Base-by-base conservation (phyloP, 768 basidiomycete genomes). In the Rhizopogon salebrosus region DNA sequence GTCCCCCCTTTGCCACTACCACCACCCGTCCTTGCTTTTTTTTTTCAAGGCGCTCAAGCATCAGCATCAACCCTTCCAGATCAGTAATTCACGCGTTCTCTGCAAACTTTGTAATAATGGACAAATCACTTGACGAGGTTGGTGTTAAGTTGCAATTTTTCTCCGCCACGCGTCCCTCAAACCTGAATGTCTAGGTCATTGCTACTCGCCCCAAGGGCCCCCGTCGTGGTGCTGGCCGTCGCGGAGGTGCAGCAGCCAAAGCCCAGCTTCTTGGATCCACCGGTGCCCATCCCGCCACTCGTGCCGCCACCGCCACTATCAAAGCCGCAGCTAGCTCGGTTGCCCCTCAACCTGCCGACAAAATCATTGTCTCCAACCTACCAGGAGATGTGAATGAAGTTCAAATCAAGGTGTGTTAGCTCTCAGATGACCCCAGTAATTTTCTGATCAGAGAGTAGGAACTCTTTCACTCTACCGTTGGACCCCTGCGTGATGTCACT, bases 281-380 rank as follows among this genome's bases (percentile, higher is more conserved):
- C 1, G 70, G 61, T 10, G 59, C 72, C 51, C 73, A 74, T 29
- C 80, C 84, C 6, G 72, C 69, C 38, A 70, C 78, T 37, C 80
- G 81, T 51, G 80, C 80, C 18, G 80, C 83, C 23, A 70, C 72
- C 18, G 66, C 72, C 29, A 73, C 72, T 6, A 74, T 76, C 56
- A 64, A 76, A 34, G 74, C 75, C 31, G 63, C 70, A 6, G 61
- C 77, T 10, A 56, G 77, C 22, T 60, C 69, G 18, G 70, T 78
- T 42, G 65, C 75, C 6, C 51, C 68, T 34, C 67, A 66, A 16
- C 54, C 67, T 1, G 78, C 91, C 1, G 85, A 90, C 68, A 98
- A 98, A 75, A 95, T 98, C 60, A 92, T 98, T 62, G 92, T 99
- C 51, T 92, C 90, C 58, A 95, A 95, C 68, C 84, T 99, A 41